Evolutionary conservation across 352 stramenopile species (phyloP), one percentile per base, ranked within the genome.

Genomic region (Elongisporangium prolatum): DNA sequence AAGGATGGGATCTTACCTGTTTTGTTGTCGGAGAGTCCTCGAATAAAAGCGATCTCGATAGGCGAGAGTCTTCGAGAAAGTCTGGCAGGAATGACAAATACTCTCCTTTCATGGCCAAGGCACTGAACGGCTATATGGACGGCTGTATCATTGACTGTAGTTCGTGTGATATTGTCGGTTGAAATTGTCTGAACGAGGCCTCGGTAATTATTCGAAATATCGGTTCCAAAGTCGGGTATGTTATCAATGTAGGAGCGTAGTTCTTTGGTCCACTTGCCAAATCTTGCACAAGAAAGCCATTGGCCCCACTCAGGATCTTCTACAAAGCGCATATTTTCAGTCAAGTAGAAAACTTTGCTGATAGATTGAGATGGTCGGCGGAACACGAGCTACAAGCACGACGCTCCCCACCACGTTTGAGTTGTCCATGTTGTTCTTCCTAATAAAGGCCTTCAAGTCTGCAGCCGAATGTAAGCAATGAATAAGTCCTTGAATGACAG

Each of bases 321-420:
- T 11, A 9, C 1, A 21, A 73, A 73, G 1, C 61, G 57, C 60
- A 69, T 69, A 37, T 69, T 65, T 9, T 64, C 54, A 0, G 22
- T 64, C 22, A 69, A 49, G 21, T 65, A 69, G 3, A 69, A 21
- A 17, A 67, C 65, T 48, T 69, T 73, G 22, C 10, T 34, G 13
- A 73, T 63, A 34, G n/a, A 34, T 34, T 34, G 24, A 34, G 3
- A 68, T 10, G 38, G 62, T 11, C 53, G 16, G 0, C 48, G 54
- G 38, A n/a, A n/a, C n/a, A n/a, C n/a, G n/a, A n/a, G n/a, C n/a
- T n/a, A n/a, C n/a, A n/a, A n/a, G n/a, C n/a, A n/a, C n/a, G n/a
- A n/a, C n/a, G n/a, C n/a, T n/a, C n/a, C n/a, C n/a, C n/a, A n/a
- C n/a, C n/a, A n/a, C n/a, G n/a, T n/a, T n/a, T n/a, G n/a, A n/a